Base-by-base conservation (phyloP, 2,329 filamentous ascomycete genomes). In the Colletotrichum caudatum region DNA sequence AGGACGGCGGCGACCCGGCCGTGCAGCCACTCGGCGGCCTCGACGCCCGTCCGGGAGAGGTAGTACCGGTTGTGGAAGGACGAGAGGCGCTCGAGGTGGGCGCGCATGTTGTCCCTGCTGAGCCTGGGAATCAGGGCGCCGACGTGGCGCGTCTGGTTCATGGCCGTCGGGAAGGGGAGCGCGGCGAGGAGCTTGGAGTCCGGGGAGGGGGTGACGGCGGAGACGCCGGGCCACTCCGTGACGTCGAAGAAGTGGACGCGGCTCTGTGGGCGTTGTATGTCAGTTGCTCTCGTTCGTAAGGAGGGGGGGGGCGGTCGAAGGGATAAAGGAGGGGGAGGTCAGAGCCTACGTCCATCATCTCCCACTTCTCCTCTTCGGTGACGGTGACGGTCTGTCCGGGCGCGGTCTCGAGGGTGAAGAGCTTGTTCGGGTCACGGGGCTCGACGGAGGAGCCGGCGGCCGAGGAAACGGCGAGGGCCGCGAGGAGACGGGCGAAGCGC, bases 21-120 rank as follows among this genome's bases (percentile, higher is more conserved):
- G 46, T 91, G 84, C 7, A 96, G 82, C 93, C 93, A 96, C 64
- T 89, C 89, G 1, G 92, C 93, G 0, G 93, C 94, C 78, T 95
- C 84, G 6, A 87, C 86, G 1, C 93, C 93, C 69, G 88, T 89
- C 37, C 86, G 80, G 8, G 88, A 90, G 76, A 87, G 88, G 81
- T 91, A 92, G 81, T 92, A 92, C 63, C 91, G 85, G 11, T 90
- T 93, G 77, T 91, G 88, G 82, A 92, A 92, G 48, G 84, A 84
- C 0, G 89, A 90, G 76, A 92, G 91, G 14, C 85, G 88, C 74
- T 92, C 75, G 23, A 79, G 44, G 5, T 64, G 64, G 18, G 53
- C 48, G 18, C 58, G 63, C 58, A 73, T 71, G 33, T 64, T 66
- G n/a, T 66, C 58, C 44, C 59, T 67, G 58, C 44, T 62, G 5